Percentiles rank a stretch among this genome's conserved stretches.
Evolutionary conservation across 116 monocot genomes (phyloP).

Genomic region (Phalaenopsis hybrid): DNA sequence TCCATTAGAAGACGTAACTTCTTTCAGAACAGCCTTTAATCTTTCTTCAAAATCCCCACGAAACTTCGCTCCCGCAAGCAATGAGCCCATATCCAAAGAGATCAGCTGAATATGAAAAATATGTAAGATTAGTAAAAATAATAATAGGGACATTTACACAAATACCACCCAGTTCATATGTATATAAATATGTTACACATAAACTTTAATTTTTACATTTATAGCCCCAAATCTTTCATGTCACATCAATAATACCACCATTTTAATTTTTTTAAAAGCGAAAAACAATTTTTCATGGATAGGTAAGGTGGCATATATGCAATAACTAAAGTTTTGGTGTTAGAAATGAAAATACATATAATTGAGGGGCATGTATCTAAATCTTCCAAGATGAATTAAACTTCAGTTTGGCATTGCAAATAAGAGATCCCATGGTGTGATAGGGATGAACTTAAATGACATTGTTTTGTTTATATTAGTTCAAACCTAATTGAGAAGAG

Average conservation of each 20-base stretch:
- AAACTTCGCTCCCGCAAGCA: constrained; percentile 89
- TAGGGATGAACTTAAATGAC: neutral
- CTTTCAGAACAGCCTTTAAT: constrained; percentile 84
- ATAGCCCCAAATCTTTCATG: too few relatives aligned
- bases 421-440: neutral
- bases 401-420: neutral
- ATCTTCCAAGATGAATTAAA: neutral
- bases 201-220: too few relatives aligned
- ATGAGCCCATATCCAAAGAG: constrained; percentile 88
- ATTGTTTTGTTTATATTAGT: neutral
- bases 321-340: too few relatives aligned
- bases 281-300: too few relatives aligned
- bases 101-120: constrained; percentile 36
- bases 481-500: neutral
- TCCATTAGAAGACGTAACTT: constrained; percentile 81
- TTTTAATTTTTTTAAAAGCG: too few relatives aligned
- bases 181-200: too few relatives aligned
- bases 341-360: too few relatives aligned
- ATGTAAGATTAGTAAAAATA: neutral
- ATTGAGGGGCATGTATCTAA: too few relatives aligned
- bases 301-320: too few relatives aligned
- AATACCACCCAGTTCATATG: too few relatives aligned
- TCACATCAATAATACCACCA: too few relatives aligned
- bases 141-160: too few relatives aligned
- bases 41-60: constrained; percentile 96